Evolutionary conservation across 2,329 filamentous ascomycete species (phyloP).

Genomic region (Penicillium sclerotiorum): DNA sequence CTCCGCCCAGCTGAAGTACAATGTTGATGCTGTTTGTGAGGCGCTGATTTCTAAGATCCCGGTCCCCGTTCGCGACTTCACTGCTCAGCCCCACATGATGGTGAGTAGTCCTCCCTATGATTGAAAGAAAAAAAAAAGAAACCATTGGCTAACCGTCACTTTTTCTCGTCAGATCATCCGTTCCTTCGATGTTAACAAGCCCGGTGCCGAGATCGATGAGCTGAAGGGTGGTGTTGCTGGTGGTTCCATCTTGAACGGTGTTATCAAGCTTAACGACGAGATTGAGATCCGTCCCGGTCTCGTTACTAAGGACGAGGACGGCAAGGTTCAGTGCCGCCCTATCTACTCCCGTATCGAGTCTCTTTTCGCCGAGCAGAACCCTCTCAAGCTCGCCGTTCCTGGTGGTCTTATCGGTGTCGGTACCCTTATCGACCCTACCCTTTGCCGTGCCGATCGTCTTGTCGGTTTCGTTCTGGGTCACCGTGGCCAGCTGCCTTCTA

Average conservation of each 20-base stretch:
- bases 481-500: slow-evolving; percentile 88
- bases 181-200: slow-evolving; percentile 99
- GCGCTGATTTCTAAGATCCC: slow-evolving; percentile 94
- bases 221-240: slow-evolving; percentile 98
- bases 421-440: slow-evolving; percentile 93
- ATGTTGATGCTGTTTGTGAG: slow-evolving; percentile 98
- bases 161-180: slow-evolving; percentile 68
- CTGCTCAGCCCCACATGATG: slow-evolving; percentile 94
- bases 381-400: slow-evolving; percentile 96
- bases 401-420: slow-evolving; percentile 95
- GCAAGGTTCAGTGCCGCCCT: slow-evolving; percentile 92
- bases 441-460: slow-evolving; percentile 96
- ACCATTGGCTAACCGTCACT: background rate
- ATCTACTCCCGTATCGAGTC: slow-evolving; percentile 96
- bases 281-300: slow-evolving; percentile 99
- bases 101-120: background rate
- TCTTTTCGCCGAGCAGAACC: slow-evolving; percentile 96
- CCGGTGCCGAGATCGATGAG: slow-evolving; percentile 96
- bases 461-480: slow-evolving; percentile 97
- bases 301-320: slow-evolving; percentile 90
- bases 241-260: slow-evolving; percentile 94
- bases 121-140: background rate
- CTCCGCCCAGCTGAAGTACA: slow-evolving; percentile 97
- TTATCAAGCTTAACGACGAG: slow-evolving; percentile 95
- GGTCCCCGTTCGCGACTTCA: slow-evolving; percentile 87